A percentile compares a stretch with the other conserved stretches of the same genome.
Conservation (phyloP, 306 rosid genomes). For the Begonia masoniana region DNA sequence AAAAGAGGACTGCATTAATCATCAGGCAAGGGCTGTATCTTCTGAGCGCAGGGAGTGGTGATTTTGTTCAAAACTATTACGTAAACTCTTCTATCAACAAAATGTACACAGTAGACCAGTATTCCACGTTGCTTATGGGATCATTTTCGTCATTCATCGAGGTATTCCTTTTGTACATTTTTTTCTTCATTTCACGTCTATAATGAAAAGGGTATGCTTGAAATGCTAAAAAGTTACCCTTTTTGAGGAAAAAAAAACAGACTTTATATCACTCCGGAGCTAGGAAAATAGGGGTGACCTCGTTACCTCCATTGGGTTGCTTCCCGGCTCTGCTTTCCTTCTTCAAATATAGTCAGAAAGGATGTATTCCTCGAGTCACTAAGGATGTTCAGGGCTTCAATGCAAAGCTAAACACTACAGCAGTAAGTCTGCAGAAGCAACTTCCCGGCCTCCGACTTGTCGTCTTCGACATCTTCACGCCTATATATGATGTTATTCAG, state of each 20-base stretch:
- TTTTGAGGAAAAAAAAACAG: slow-evolving; percentile 25
- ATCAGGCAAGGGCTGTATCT: slow-evolving; percentile 52
- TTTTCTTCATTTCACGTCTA: not conserved
- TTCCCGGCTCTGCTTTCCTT: slow-evolving; percentile 61
- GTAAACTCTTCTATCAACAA: slow-evolving; percentile 49
- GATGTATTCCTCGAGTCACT: slow-evolving; percentile 64
- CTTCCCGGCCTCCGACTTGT: slow-evolving; percentile 63
- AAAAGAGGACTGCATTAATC: slow-evolving; percentile 48
- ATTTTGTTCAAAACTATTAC: slow-evolving; percentile 78
- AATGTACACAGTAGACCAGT: slow-evolving; percentile 54
- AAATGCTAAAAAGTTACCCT: not conserved
- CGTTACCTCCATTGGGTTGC: slow-evolving; percentile 95
- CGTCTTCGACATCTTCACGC: slow-evolving; percentile 65
- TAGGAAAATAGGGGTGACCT: slow-evolving; percentile 80
- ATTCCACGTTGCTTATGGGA: slow-evolving; percentile 33
- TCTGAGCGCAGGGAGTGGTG: slow-evolving; percentile 71
- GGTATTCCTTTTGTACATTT: slow-evolving; percentile 21
- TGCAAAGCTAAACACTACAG: slow-evolving; percentile 54
- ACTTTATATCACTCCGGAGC: slow-evolving; percentile 67
- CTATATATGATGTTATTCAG: slow-evolving; percentile 50
- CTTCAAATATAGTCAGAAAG: slow-evolving; percentile 45
- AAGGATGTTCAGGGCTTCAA: slow-evolving; percentile 64
- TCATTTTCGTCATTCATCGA: slow-evolving; percentile 42
- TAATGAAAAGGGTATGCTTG: not conserved
- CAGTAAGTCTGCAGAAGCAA: slow-evolving; percentile 54